Base-by-base conservation (phyloP, 352 stramenopile species). In the Blastocystis sp. region DNA sequence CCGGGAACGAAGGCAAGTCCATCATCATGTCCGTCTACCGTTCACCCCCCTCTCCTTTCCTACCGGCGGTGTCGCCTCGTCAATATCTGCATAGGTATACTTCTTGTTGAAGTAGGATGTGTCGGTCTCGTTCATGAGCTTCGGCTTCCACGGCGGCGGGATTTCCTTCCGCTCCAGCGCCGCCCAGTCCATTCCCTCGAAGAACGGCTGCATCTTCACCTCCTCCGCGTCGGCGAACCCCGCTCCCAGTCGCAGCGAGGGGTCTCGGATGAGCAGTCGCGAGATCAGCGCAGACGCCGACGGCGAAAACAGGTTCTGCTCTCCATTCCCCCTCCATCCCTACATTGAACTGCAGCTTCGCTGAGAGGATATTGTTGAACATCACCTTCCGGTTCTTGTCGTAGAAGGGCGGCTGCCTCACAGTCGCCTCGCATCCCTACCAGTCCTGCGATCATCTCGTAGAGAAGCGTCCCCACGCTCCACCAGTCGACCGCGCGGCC, bases 361-460 rank as follows among this genome's bases (percentile, higher is more conserved):
- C 75, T 21, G 27, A 87, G 27, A 90, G 88, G 34, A 97, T 97
- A 85, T 94, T 95, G 88, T 94, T 91, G 89, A 96, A 96, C 93
- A 97, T 97, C 73, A 91, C 89, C 88, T 97, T 97, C 9, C 93
- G 89, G 88, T 97, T 97, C 61, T 93, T 93, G 87, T 97, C 93
- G 78, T 96, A 97, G 88, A 97, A 97, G 9, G 94, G 94, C 14
- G 93, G 96, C 90, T 94, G 88, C 40, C 27, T 0, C 11, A 59
- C 9, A 86, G 84, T 87, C 42, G 56, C 89, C 90, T 88, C n/a
- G 4, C 36, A 54, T 29, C 9, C 64, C 57, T 48, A 85, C 75
- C 34, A 85, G 63, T 27, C 93, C 93, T 8, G 92, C 93, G 89
- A 97, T 95, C 92, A 97, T 96, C 90, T 97, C 94, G 89, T 96